These are phyloP conservation scores for Coemansia sp. DNA, from an alignment of 192 early-diverging fungal genomes.

Conservation along the genomic window DNA sequence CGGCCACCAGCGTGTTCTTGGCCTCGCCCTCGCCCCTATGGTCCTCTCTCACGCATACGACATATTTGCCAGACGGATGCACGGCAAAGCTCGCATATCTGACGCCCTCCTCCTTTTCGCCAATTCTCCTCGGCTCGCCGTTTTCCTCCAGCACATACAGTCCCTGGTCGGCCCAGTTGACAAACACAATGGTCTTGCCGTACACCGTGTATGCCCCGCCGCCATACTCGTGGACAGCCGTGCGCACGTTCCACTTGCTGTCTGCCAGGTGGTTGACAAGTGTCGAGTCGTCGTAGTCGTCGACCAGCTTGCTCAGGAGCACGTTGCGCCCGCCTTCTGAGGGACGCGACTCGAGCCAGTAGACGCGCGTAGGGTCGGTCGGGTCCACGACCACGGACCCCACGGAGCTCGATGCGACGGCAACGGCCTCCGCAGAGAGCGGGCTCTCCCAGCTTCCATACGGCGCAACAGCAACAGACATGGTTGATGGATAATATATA, in stretches of 20 bases:
- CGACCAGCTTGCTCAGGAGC: constrained; percentile 34
- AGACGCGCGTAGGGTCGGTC: constrained; percentile 27
- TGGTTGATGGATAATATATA: neutral
- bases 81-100: constrained; percentile 68
- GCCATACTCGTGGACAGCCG: constrained; percentile 77
- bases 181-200: constrained; percentile 59
- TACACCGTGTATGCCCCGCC: constrained; percentile 61
- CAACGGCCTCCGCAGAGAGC: constrained; percentile 25
- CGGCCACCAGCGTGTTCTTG: constrained; percentile 56
- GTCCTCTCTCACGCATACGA: constrained; percentile 68
- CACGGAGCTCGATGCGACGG: constrained; percentile 20
- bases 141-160: constrained; percentile 53
- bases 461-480: neutral
- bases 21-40: constrained; percentile 57
- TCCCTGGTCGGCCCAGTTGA: constrained; percentile 58
- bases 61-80: constrained; percentile 54
- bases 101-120: constrained; percentile 44
- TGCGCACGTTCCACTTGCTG: constrained; percentile 59
- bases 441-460: constrained; percentile 53
- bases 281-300: constrained; percentile 24
- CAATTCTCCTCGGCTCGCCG: constrained; percentile 38
- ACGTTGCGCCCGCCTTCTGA: constrained; percentile 34
- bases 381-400: constrained; percentile 27
- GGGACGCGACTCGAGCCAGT: constrained; percentile 49
- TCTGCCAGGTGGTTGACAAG: constrained; percentile 32